Base-by-base conservation (phyloP, 2,329 filamentous ascomycete species). In the Pseudogymnoascus destructans region DNA sequence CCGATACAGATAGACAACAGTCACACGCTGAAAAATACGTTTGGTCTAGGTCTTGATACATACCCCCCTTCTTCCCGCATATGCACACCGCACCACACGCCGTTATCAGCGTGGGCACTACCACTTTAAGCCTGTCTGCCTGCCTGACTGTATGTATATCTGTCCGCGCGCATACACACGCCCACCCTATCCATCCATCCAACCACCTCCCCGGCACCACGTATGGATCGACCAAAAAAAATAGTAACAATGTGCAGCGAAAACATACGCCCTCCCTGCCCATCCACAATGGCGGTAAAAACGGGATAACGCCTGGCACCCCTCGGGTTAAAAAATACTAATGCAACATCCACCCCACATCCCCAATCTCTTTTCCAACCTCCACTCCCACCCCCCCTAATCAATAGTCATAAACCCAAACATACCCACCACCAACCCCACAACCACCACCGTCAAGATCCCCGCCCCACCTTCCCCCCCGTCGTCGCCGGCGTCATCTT, bases 381-480 rank as follows among this genome's bases (percentile, higher is more conserved):
- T 3, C 9, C 11, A 8, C 2, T 3, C 5, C 15, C 52, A 1
- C 3, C 5, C 27, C 25, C 19, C 15, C 30, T 55, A 32, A 13
- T 36, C 52, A 36, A 55, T 21, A 55, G 52, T 21, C 52, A 55
- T 55, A 10, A 55, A 55, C 3, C 17, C 19, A 30, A 33, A 49
- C 32, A 58, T 58, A 3, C 32, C 27, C 5, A 25, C 52, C 6
- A 55, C 27, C 33, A 33, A 21, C 52, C 30, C 30, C 5, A 36
- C 30, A 33, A 68, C 33, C 46, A 72, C 27, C 3, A 70, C 67
- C 11, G 74, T 76, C 42, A 75, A 35, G 57, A 76, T 70, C 0
- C 69, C 70, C 4, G 74, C 74, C 74, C 74, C 1, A 69, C 72
- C 57, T 66, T 70, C 62, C 75, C 74, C 10, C 49, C 70, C n/a